Evolutionary conservation across 352 stramenopile genomes (phyloP).

Genomic region (Globisporangium yorkense): DNA sequence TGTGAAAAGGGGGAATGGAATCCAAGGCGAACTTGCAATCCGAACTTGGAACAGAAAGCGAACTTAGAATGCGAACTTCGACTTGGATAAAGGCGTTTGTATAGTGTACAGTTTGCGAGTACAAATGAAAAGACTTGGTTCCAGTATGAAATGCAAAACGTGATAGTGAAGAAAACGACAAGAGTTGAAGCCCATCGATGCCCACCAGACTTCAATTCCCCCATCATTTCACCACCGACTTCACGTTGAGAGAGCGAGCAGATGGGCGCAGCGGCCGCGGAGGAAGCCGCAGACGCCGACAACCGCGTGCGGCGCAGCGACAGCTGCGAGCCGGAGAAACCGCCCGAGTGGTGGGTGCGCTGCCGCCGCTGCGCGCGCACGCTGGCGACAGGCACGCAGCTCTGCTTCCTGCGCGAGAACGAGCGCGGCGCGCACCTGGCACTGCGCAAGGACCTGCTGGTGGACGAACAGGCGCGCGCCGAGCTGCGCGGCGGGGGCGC

Average conservation of each 20-base stretch:
- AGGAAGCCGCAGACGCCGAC: background rate
- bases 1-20: too few species aligned
- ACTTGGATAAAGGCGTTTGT: too few species aligned
- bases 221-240: too few species aligned
- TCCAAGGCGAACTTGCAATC: too few species aligned
- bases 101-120: too few species aligned
- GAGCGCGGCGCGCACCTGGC: slow-evolving; percentile 11
- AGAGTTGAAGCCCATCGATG: too few species aligned
- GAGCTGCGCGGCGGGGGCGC: background rate
- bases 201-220: too few species aligned
- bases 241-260: background rate
- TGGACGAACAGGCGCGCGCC: slow-evolving; percentile 3
- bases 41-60: too few species aligned
- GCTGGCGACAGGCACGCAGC: slow-evolving; percentile 8
- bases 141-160: too few species aligned
- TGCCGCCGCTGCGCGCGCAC: slow-evolving; percentile 10
- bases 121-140: too few species aligned
- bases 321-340: background rate
- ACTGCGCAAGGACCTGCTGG: slow-evolving; percentile 11
- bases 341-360: slow-evolving; percentile 7
- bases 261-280: background rate
- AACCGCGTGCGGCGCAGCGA: background rate
- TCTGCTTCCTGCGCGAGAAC: slow-evolving; percentile 17
- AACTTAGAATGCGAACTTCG: too few species aligned
- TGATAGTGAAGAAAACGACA: too few species aligned